Conservation (phyloP, 768 basidiomycete species). For the Mycena indigotica region DNA sequence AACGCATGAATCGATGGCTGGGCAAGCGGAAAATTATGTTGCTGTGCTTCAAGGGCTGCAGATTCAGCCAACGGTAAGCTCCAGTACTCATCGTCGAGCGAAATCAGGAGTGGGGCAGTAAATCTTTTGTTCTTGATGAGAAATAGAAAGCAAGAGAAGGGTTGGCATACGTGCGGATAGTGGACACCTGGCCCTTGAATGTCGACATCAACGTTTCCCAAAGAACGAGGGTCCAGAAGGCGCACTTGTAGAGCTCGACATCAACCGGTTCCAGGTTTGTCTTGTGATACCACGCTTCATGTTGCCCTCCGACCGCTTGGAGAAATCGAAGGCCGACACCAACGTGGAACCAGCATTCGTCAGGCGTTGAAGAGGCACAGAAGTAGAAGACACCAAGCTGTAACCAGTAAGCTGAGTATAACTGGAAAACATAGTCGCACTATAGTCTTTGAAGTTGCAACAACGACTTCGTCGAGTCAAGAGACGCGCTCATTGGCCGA, state of each 20-base stretch:
- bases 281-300: neutral
- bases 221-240: neutral
- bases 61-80: neutral
- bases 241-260: neutral
- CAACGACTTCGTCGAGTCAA: neutral
- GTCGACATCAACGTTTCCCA: neutral
- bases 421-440: neutral
- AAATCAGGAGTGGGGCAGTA: neutral
- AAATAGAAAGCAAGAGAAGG: neutral
- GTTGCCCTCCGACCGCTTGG: neutral
- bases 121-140: neutral
- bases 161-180: neutral
- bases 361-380: neutral
- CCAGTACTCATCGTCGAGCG: neutral
- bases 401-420: too few species aligned
- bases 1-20: neutral
- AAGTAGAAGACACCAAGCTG: neutral
- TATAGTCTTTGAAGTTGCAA: neutral
- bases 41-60: neutral
- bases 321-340: neutral
- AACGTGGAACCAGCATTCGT: neutral
- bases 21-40: neutral
- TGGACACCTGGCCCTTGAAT: neutral
- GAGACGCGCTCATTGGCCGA: neutral
- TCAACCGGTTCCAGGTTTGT: neutral